Percentiles rank a stretch among this genome's conserved stretches.
These are phyloP conservation scores for Tolypocladium album DNA, from an alignment of 2,329 filamentous ascomycete species.

Conservation along the genomic window DNA sequence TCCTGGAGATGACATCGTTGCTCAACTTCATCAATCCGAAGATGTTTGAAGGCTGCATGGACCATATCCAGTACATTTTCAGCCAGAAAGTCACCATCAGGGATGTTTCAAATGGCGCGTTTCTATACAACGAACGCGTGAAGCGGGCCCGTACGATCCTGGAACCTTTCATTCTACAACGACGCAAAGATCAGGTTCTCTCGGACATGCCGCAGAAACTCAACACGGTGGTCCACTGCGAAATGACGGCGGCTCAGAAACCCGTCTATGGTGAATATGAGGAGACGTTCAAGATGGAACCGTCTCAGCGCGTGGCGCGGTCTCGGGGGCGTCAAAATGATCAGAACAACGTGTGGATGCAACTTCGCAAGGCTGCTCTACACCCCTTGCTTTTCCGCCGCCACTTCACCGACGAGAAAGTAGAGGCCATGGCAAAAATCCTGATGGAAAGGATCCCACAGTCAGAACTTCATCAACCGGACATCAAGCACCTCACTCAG, in stretches of 20 bases:
- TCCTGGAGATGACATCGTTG: conserved; percentile 82
- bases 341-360: conserved; percentile 70
- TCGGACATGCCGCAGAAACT: conserved; percentile 71
- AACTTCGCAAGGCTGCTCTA: conserved; percentile 82
- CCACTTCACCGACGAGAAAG: conserved; percentile 63
- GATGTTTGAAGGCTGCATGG: conserved; percentile 66
- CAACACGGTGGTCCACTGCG: conserved; percentile 68
- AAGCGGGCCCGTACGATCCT: conserved; percentile 82
- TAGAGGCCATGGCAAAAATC: conserved; percentile 67
- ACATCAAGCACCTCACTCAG: conserved; percentile 40
- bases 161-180: conserved; percentile 85
- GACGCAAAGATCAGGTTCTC: conserved; percentile 91
- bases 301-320: conserved; percentile 40
- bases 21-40: conserved; percentile 88
- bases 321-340: conserved; percentile 38
- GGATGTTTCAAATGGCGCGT: conserved; percentile 67
- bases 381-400: conserved; percentile 82
- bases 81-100: conserved; percentile 81
- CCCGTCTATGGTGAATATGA: conserved; percentile 59
- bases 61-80: conserved; percentile 79
- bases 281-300: conserved; percentile 53
- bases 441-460: conserved; percentile 59
- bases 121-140: conserved; percentile 81
- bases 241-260: conserved; percentile 62
- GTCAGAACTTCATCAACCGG: conserved; percentile 39